These are phyloP conservation scores for Cercospora beticola DNA, from an alignment of 2,329 filamentous ascomycete genomes.

Conservation along the genomic window DNA sequence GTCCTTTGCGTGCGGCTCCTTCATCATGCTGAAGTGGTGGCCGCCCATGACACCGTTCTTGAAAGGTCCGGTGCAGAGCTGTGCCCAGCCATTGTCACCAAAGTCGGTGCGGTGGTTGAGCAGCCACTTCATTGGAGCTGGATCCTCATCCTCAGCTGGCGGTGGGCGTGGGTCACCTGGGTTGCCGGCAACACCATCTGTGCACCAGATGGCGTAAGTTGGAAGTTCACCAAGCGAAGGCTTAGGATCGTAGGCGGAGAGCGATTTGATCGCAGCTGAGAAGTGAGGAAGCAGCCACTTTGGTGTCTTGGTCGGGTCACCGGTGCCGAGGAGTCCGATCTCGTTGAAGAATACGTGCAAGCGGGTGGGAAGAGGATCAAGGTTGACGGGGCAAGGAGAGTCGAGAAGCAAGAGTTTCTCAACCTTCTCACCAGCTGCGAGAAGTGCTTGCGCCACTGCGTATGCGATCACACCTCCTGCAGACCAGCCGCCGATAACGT, in stretches of 20 bases:
- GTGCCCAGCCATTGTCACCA: slow-evolving; percentile 67
- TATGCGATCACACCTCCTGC: slow-evolving; percentile 58
- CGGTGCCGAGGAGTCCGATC: slow-evolving; percentile 68
- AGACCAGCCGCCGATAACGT: slow-evolving; percentile 57
- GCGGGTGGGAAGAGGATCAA: slow-evolving; percentile 52
- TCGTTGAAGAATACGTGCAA: slow-evolving; percentile 72
- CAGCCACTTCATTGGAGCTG: slow-evolving; percentile 61
- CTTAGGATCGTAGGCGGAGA: slow-evolving; percentile 67
- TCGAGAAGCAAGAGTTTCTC: slow-evolving; percentile 55
- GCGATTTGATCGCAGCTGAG: slow-evolving; percentile 63
- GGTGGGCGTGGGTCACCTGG: slow-evolving; percentile 65
- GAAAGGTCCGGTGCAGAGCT: slow-evolving; percentile 61
- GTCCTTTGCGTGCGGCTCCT: slow-evolving; percentile 49
- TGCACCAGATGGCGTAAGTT: slow-evolving; percentile 68
- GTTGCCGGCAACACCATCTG: slow-evolving; percentile 68
- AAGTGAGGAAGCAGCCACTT: slow-evolving; percentile 76
- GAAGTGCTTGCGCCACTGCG: slow-evolving; percentile 51
- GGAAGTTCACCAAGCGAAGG: slow-evolving; percentile 63
- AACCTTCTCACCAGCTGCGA: slow-evolving; percentile 50
- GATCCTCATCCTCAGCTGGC: slow-evolving; percentile 58
- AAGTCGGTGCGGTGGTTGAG: slow-evolving; percentile 73
- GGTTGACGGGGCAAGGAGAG: slow-evolving; percentile 53
- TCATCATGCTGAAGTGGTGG: slow-evolving; percentile 77
- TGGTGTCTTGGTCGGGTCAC: slow-evolving; percentile 60
- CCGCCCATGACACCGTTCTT: slow-evolving; percentile 67